Evolutionary conservation across 179 eudicot genomes (phyloP).

Genomic region (Heliamphora pulchella): DNA sequence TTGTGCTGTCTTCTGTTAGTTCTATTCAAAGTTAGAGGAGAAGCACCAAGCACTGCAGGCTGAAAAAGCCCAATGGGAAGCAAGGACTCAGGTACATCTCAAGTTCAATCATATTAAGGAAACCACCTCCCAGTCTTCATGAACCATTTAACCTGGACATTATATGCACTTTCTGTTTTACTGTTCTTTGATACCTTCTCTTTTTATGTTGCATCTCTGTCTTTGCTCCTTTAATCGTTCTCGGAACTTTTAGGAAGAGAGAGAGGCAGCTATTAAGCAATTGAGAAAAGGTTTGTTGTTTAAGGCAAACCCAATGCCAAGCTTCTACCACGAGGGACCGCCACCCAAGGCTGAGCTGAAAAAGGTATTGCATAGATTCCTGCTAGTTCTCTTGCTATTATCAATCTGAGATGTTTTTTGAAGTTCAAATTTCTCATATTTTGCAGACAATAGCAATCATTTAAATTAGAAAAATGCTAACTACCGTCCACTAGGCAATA

Average conservation of each 20-base stretch:
- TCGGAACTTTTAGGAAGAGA: slow-evolving; percentile 55
- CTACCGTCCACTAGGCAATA: no score
- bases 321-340: slow-evolving; percentile 82
- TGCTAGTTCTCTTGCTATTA: background rate
- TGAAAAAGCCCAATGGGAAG: slow-evolving; percentile 69
- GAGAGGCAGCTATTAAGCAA: slow-evolving; percentile 63
- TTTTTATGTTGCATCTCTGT: background rate
- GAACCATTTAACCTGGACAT: background rate
- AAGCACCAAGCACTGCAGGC: slow-evolving; percentile 87
- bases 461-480: no score
- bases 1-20: slow-evolving; percentile 31
- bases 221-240: slow-evolving; percentile 11
- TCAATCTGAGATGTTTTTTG: background rate
- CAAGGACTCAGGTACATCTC: slow-evolving; percentile 59
- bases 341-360: slow-evolving; percentile 71
- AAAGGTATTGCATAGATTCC: slow-evolving; percentile 39
- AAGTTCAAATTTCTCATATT: background rate
- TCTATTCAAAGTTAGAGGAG: slow-evolving; percentile 69
- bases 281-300: slow-evolving; percentile 63
- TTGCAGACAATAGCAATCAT: background rate
- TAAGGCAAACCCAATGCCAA: slow-evolving; percentile 93
- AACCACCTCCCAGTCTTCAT: background rate
- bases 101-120: background rate
- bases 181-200: background rate
- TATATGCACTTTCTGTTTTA: background rate